Evolutionary conservation across 352 stramenopile genomes (phyloP).

Genomic region (Phytophthora megakarya): DNA sequence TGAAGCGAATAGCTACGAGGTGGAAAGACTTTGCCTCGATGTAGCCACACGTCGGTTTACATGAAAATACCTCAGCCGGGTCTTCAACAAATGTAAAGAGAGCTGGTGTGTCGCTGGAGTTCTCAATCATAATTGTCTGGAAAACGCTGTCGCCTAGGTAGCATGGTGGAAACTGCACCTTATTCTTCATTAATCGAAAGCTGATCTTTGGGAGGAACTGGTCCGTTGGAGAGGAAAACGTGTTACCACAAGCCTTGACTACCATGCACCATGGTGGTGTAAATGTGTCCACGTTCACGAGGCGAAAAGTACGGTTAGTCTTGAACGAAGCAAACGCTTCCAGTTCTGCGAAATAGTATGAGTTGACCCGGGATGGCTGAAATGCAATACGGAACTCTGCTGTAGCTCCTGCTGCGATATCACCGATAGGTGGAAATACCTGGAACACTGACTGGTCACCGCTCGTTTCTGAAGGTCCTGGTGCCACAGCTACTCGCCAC

Average conservation of each 20-base stretch:
- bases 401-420: constrained; percentile 80
- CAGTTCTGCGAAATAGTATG: constrained; percentile 91
- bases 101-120: constrained; percentile 88
- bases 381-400: constrained; percentile 88
- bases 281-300: constrained; percentile 93
- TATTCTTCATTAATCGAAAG: constrained; percentile 56
- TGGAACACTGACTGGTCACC: constrained; percentile 51
- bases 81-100: constrained; percentile 85
- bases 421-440: constrained; percentile 68
- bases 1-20: constrained; percentile 83
- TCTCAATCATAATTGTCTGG: constrained; percentile 88
- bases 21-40: constrained; percentile 82
- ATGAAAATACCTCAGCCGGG: constrained; percentile 61
- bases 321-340: constrained; percentile 92
- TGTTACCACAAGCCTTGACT: constrained; percentile 83
- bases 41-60: constrained; percentile 71
- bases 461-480: constrained; percentile 3
- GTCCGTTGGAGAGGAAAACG: constrained; percentile 76
- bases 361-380: constrained; percentile 68
- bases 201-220: constrained; percentile 91
- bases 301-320: constrained; percentile 92
- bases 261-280: constrained; percentile 90
- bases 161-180: constrained; percentile 86
- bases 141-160: constrained; percentile 90
- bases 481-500: constrained; percentile 65